Evolutionary conservation across 108 stramenopile genomes (phyloP), one percentile per base, ranked within the genome.

Genomic region (Cyclotella sp.): DNA sequence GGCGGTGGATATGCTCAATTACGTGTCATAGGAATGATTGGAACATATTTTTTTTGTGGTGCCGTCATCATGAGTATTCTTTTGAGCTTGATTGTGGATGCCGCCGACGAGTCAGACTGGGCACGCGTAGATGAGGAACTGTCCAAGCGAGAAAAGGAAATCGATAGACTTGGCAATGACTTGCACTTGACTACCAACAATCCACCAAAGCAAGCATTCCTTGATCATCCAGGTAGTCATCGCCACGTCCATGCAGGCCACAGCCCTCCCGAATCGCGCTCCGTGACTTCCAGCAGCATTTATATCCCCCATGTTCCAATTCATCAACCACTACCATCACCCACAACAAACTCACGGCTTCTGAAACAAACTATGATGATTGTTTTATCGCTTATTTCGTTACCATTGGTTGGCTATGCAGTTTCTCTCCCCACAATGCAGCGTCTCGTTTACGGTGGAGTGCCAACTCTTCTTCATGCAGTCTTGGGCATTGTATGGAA

Each of bases 1-100:
- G 94, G 94, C 42, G 90, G 90, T 12, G 94, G 94, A 5, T 58
- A 49, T 24, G 88, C 85, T 3, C 84, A 78, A 29, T 71, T 95
- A 40, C 85, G 86, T 22, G 90, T 95, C 3, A 55, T 82, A 12
- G 94, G 91, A 16, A 84, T 95, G 89, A 59, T 61, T 16, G 94
- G 91, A 12, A 95, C 91, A 16, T 95, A 95, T 70, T 81, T 79
- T 58, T 95, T 95, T 78, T 91, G 94, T 71, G 88, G 64, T 0
- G 90, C 94, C 16, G 94, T 92, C 30, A 89, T 95, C 55, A 60
- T 91, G 46, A 92, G 91, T 26, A 89, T 95, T 69, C 71, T 93
- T 19, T 53, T 93, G 68, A 86, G 88, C 62, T 66, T 95, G 51
- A 47, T 89, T 22, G 88, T 95, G 21, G 94, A 95, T 66, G 30